Evolutionary conservation across 768 basidiomycete species (phyloP).

Genomic region (Baorangia bicolor): DNA sequence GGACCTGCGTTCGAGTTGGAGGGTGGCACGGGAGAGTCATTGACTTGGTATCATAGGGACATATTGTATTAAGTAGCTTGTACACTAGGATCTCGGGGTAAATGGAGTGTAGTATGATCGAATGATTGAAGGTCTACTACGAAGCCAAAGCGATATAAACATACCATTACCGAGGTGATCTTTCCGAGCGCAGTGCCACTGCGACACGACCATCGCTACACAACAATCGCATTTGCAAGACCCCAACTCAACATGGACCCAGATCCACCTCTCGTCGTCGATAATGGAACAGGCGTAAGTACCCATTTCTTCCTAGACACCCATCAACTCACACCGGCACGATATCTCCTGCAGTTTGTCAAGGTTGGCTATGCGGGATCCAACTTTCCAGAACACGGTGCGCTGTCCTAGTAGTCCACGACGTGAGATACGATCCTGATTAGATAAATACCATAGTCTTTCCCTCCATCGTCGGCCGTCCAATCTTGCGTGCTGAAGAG

Average conservation of each 20-base stretch:
- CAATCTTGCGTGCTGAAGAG: slow-evolving; percentile 96
- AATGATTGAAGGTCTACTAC: not conserved
- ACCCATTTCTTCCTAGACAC: not conserved
- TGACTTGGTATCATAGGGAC: not conserved
- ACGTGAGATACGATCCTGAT: not conserved
- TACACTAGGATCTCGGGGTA: not conserved
- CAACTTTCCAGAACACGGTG: slow-evolving; percentile 94
- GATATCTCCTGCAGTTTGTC: slow-evolving; percentile 62
- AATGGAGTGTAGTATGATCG: not conserved
- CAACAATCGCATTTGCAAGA: not conserved
- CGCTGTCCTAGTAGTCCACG: slow-evolving; percentile 14
- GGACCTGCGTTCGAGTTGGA: not conserved
- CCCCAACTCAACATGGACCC: slow-evolving; percentile 26
- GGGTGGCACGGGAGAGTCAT: not conserved
- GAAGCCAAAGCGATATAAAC: slow-evolving; percentile 25
- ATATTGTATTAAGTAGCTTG: not conserved
- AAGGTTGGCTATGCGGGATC: slow-evolving; percentile 90
- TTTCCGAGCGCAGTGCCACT: not conserved
- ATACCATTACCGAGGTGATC: not conserved
- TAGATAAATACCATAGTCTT: slow-evolving; percentile 57
- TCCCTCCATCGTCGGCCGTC: slow-evolving; percentile 94
- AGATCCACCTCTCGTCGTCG: slow-evolving; percentile 67
- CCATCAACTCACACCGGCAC: not conserved
- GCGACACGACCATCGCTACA: not conserved
- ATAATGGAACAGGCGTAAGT: slow-evolving; percentile 86